Conservation (phyloP, 2,329 filamentous ascomycete species). For the Nemania sp. region DNA sequence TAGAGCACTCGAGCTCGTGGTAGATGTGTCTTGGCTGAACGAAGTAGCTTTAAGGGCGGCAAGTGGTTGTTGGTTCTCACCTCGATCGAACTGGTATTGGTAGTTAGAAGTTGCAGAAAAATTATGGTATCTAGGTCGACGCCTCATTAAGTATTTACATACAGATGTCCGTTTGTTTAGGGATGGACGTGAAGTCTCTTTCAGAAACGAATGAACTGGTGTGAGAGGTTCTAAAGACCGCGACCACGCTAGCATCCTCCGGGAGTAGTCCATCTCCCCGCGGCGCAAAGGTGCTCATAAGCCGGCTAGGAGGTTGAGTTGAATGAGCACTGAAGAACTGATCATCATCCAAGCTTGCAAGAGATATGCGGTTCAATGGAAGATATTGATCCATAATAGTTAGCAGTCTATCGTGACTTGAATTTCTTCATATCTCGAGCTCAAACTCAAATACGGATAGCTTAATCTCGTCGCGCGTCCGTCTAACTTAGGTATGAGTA, state of each 20-base stretch:
- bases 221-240: slow-evolving; percentile 36
- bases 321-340: slow-evolving; percentile 46
- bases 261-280: slow-evolving; percentile 29
- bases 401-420: not conserved
- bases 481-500: slow-evolving; percentile 34
- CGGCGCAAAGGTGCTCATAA: slow-evolving; percentile 38
- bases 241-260: slow-evolving; percentile 20
- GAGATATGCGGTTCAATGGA: slow-evolving; percentile 26
- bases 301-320: slow-evolving; percentile 41
- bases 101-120: slow-evolving; percentile 33
- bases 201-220: slow-evolving; percentile 21
- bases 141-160: slow-evolving; percentile 15
- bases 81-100: slow-evolving; percentile 26
- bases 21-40: not conserved
- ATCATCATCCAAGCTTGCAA: slow-evolving; percentile 41
- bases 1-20: not conserved
- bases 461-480: slow-evolving; percentile 5
- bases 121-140: slow-evolving; percentile 29
- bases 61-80: not conserved
- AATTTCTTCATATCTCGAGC: slow-evolving; percentile 25
- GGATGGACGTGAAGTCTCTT: slow-evolving; percentile 4
- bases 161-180: not conserved
- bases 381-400: slow-evolving; percentile 28
- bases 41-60: not conserved
- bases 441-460: not conserved